Evolutionary conservation across 257 asterid genomes (phyloP).

Genomic region (Rehmannia glutinosa): DNA sequence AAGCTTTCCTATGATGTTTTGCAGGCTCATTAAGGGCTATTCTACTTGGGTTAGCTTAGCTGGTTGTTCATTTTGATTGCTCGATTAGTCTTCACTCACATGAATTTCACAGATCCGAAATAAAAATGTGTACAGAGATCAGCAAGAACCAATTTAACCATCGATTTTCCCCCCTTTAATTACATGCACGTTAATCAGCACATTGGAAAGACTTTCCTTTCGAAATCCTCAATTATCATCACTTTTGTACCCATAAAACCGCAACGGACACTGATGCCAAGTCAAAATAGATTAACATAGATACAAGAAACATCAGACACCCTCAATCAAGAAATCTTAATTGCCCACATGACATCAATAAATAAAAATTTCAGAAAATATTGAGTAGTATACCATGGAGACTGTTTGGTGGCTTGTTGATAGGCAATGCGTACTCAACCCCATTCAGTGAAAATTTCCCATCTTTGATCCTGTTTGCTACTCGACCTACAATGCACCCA

Average conservation of each 20-base stretch:
- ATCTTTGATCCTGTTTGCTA: constrained; percentile 91
- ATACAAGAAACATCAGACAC: not conserved
- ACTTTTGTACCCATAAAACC: no score
- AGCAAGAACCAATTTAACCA: not conserved
- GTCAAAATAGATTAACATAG: not conserved
- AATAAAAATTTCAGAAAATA: not conserved
- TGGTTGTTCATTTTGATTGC: no score
- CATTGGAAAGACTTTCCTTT: no score
- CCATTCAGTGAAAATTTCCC: constrained; percentile 84
- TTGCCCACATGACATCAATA: not conserved
- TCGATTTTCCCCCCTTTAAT: no score
- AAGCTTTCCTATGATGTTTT: not conserved
- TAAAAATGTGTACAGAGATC: not conserved
- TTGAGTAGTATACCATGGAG: constrained; percentile 64
- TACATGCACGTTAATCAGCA: no score
- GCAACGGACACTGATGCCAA: not conserved
- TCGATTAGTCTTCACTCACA: not conserved
- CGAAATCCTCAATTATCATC: not conserved
- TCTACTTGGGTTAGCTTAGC: no score
- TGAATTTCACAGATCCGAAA: not conserved
- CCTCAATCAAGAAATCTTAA: not conserved
- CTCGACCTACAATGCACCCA: constrained; percentile 98
- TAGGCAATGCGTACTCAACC: constrained; percentile 56
- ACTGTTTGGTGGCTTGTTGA: constrained; percentile 91
- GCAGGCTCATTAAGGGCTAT: no score